phyloP scores from a whole-genome alignment of 2,329 filamentous ascomycete genomes.

The Metarhizium guizhouense region DNA sequence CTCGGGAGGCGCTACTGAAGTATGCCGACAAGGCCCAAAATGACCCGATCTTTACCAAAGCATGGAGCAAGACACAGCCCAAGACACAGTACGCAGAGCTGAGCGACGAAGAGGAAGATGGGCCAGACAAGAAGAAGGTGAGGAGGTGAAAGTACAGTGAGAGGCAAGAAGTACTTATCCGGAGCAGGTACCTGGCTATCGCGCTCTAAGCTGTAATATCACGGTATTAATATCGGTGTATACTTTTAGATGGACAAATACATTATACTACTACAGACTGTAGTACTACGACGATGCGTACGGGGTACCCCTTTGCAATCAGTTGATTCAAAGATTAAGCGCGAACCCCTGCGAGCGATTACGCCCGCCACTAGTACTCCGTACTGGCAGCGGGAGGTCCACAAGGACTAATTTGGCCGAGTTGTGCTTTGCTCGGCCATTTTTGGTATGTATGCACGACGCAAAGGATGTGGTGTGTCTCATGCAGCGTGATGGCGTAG shows the following conservation, averaged over 20 bases:
- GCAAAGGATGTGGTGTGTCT: not conserved
- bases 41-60: slow-evolving; percentile 89
- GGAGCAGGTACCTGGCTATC: no score
- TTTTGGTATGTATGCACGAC: not conserved
- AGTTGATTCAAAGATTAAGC: not conserved
- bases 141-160: slow-evolving; percentile 34
- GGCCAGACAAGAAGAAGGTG: slow-evolving; percentile 56
- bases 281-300: no score
- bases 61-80: slow-evolving; percentile 87
- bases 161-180: no score
- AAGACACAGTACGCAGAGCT: slow-evolving; percentile 84
- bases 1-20: slow-evolving; percentile 84
- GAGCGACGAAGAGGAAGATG: slow-evolving; percentile 73
- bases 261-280: no score
- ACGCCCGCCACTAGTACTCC: not conserved
- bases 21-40: slow-evolving; percentile 90
- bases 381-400: not conserved
- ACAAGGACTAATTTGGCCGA: not conserved
- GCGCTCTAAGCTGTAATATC: no score
- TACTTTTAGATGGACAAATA: no score
- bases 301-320: not conserved
- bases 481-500: not conserved
- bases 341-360: not conserved
- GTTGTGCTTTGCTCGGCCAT: not conserved
- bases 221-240: no score